Evolutionary conservation across 306 rosid genomes (phyloP), one percentile per base, ranked within the genome.

Genomic region (Castanea sativa): DNA sequence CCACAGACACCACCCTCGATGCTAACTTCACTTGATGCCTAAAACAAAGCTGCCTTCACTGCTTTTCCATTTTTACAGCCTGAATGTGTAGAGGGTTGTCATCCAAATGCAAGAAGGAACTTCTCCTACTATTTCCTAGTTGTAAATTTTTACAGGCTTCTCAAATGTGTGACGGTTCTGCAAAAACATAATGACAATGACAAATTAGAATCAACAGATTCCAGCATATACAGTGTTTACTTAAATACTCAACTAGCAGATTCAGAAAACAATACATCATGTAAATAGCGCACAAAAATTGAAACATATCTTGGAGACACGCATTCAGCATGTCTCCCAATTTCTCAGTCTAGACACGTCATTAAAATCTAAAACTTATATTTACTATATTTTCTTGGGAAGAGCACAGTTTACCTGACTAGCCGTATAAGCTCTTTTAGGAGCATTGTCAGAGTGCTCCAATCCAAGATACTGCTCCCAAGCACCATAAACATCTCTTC

Each of bases 401-500:
- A 56, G 41, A 21, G 53, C 52, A 38, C 43, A 56, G 14, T 72
- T 70, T 68, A 91, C 97, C 98, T 91, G 97, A 80, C 89, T 93
- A 49, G 86, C 89, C 25, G 98, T 84, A 84, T 87, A 90, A 51
- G 96, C 78, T 82, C 97, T 92, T 74, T 93, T 92, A 68, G 97
- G 93, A 80, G 98, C 89, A 77, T 84, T 91, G 84, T 93, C 97
- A 76, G 97, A 82, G 84, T 93, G 98, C 82, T 92, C 98, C 89
- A 93, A 84, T 18, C 98, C 97, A 85, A 93, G 98, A 84, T 91
- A 93, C 80, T 90, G 98, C 88, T 93, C 98, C 98, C 97, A 93
- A 56, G 95, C 97, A 90, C 95, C 95, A 71, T 93, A 93, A 45
- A 93, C 95, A 64, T 93, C 97, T 86, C 97, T 90, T 85, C 98